Base-by-base conservation (phyloP, 2,329 filamentous ascomycete genomes). In the Diaporthe capsici region DNA sequence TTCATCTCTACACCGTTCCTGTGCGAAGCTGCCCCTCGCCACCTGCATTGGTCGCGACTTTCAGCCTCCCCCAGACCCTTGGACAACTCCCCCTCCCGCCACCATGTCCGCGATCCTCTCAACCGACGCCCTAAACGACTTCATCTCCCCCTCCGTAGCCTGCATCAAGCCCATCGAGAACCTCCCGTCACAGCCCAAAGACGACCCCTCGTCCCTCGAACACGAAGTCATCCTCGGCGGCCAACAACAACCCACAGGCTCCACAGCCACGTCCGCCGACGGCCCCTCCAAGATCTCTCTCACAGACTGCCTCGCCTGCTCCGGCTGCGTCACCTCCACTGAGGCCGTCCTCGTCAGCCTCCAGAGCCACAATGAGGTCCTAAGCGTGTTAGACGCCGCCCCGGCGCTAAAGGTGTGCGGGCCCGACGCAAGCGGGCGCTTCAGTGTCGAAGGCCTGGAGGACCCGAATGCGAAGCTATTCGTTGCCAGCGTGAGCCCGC, bases 151-250 rank as follows among this genome's bases (percentile, higher is more conserved):
- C 20, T 96, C 96, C 77, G 96, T 99, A 82, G 97, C 97, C 78
- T 99, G 97, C 86, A 98, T 99, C 85, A 98, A 99, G 82, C 97
- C 97, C 39, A 90, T 99, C 83, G 97, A 99, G 84, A 97, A 95
- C 2, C 91, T 99, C 20, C 96, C 97, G 2, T 85, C 89, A 68
- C 88, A 90, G 78, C 86, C 90, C 47, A 84, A 90, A 34, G 83
- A 86, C 71, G 60, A 75, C 76, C 77, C 81, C 78, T 78, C 81
- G 65, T 75, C 81, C 78, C 84, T 87, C 81, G 89, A 90, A 79
- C 94, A 96, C 85, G 95, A 98, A 90, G 96, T 98, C 78, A 96
- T 96, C 74, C 96, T 96, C 80, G 97, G 98, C 87, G 96, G 97
- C 83, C 92, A 94, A 81, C 87, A 93, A 39, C 87, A 93, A 42